Percentiles rank a stretch among this genome's conserved stretches.
Evolutionary conservation across 2,329 filamentous ascomycete species (phyloP).

Genomic region (Dactylellina sp.): DNA sequence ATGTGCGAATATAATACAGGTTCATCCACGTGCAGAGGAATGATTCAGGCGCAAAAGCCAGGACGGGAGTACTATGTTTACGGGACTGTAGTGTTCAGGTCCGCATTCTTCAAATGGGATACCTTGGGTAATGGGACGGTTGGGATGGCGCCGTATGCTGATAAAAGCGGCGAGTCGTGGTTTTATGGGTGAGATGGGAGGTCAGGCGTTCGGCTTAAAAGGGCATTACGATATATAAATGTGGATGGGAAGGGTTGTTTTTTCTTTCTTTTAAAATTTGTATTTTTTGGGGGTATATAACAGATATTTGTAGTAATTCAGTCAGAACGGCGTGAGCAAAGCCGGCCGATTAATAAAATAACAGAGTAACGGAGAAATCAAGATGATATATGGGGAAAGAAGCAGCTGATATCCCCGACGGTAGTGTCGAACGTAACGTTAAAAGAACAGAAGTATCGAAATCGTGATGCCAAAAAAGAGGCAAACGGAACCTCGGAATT

Average conservation of each 20-base stretch:
- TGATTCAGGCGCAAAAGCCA: slow-evolving; percentile 35
- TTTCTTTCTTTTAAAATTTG: too few relatives aligned
- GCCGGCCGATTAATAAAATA: too few relatives aligned
- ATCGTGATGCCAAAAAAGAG: not conserved
- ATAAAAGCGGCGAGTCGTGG: slow-evolving; percentile 15
- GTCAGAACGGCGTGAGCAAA: too few relatives aligned
- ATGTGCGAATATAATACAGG: slow-evolving; percentile 19
- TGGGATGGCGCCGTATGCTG: slow-evolving; percentile 46
- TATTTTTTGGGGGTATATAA: too few relatives aligned
- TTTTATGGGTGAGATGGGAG: slow-evolving; percentile 19
- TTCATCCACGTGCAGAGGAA: slow-evolving; percentile 42
- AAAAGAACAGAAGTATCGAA: too few relatives aligned
- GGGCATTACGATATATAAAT: not conserved
- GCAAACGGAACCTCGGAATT: not conserved
- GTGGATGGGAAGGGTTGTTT: too few relatives aligned
- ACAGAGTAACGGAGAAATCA: not conserved
- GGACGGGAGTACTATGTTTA: slow-evolving; percentile 40
- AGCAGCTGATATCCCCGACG: slow-evolving; percentile 3
- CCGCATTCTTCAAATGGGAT: slow-evolving; percentile 55
- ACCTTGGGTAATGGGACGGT: slow-evolving; percentile 44
- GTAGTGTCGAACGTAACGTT: too few relatives aligned
- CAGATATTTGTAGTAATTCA: too few relatives aligned
- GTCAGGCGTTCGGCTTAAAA: slow-evolving; percentile 1
- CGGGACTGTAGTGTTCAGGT: slow-evolving; percentile 40
- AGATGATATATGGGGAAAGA: not conserved